Conservation (phyloP, 108 stramenopile species). For the Cyclotella atomus region DNA sequence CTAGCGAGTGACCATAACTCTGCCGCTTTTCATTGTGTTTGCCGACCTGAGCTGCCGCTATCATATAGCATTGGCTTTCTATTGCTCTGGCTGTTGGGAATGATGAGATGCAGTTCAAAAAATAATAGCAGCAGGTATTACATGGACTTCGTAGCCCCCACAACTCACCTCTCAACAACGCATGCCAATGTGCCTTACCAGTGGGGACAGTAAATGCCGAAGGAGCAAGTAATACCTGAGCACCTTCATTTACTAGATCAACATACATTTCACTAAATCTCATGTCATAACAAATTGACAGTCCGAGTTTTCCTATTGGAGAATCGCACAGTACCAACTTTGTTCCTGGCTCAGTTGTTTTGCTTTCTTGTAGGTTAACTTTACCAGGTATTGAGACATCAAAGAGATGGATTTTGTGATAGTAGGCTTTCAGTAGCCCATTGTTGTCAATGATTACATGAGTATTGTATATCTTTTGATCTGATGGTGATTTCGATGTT, state of each 20-base stretch:
- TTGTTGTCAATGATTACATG: constrained; percentile 88
- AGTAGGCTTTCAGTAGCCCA: constrained; percentile 63
- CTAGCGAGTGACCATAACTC: constrained; percentile 87
- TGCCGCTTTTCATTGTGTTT: constrained; percentile 83
- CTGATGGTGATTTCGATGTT: constrained; percentile 32
- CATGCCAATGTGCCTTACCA: constrained; percentile 97
- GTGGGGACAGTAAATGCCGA: constrained; percentile 96
- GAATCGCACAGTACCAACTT: constrained; percentile 82
- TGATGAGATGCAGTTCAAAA: no score
- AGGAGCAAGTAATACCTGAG: constrained; percentile 88
- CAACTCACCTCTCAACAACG: constrained; percentile 69
- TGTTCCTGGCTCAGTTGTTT: constrained; percentile 80
- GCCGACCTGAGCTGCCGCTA: constrained; percentile 97
- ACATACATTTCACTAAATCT: constrained; percentile 94
- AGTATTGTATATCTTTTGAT: constrained; percentile 87
- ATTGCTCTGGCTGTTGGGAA: constrained; percentile 90
- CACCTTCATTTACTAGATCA: constrained; percentile 63
- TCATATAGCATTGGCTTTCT: constrained; percentile 94
- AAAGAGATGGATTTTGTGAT: constrained; percentile 97
- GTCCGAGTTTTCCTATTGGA: constrained; percentile 86
- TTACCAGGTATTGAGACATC: constrained; percentile 88
- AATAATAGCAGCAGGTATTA: no score
- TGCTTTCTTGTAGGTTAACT: constrained; percentile 78
- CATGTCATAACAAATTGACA: constrained; percentile 96
- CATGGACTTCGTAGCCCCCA: no score